phyloP scores from a whole-genome alignment of 805 yeast species.

The Saturnispora diversa region DNA sequence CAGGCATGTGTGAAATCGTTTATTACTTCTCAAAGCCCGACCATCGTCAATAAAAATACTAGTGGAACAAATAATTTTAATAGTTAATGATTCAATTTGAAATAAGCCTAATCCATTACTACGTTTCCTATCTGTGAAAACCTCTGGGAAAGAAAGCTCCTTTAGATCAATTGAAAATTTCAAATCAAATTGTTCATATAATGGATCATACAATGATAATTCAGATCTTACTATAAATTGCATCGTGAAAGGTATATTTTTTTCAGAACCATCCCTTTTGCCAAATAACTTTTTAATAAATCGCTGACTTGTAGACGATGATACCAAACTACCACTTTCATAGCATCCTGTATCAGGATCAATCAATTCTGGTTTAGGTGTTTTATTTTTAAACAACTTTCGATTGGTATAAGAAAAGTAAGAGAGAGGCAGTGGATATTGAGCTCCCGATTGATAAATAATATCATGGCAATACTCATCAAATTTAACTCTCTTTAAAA shows the following conservation, averaged over 20 bases:
- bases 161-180: not conserved
- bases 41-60: not conserved
- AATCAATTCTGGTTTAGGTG: conserved; percentile 1
- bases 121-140: not conserved
- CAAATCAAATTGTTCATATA: conserved; percentile 1
- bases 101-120: conserved; percentile 5
- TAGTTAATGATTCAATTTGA: conserved; percentile 2
- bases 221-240: not conserved
- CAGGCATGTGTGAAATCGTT: not conserved
- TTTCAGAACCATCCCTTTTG: conserved; percentile 3
- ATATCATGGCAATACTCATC: not conserved
- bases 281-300: conserved; percentile 4
- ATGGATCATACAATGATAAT: conserved; percentile 1
- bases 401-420: conserved; percentile 1
- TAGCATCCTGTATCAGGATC: not conserved
- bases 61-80: not conserved
- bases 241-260: not conserved
- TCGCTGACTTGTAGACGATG: conserved; percentile 1
- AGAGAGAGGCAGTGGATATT: not conserved
- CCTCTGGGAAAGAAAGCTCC: not conserved
- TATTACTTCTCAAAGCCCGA: no score
- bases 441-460: conserved; percentile 3
- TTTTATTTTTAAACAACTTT: not conserved
- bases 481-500: not conserved
- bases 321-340: not conserved